Conservation (phyloP, 2,329 filamentous ascomycete genomes). For the Hypoxylon rubiginosum region DNA sequence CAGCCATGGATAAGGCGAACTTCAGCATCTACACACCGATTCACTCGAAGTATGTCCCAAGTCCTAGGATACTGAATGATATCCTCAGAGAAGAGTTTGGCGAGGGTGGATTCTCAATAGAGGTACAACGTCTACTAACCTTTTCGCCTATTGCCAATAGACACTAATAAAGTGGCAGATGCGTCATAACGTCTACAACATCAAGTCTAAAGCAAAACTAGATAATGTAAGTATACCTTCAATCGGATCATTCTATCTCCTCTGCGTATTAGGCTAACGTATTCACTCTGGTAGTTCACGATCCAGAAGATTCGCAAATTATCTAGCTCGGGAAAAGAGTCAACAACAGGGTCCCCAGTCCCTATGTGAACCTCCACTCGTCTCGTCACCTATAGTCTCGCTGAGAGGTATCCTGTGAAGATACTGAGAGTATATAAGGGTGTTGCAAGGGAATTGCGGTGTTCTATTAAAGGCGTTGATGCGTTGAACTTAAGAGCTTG, state of each 20-base stretch:
- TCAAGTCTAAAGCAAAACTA: constrained; percentile 3
- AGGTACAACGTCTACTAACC: background rate
- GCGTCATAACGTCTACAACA: constrained; percentile 9
- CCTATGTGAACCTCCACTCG: too few relatives aligned
- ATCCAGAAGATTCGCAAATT: too few relatives aligned
- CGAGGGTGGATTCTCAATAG: background rate
- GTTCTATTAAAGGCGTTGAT: background rate
- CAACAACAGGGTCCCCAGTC: too few relatives aligned
- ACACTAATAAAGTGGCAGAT: constrained; percentile 1
- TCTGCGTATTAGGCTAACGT: too few relatives aligned
- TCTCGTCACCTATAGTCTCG: too few relatives aligned
- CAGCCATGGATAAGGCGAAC: background rate
- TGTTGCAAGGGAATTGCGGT: background rate
- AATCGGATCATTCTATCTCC: too few relatives aligned
- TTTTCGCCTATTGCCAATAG: too few relatives aligned
- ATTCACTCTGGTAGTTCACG: too few relatives aligned
- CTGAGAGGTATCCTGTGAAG: too few relatives aligned
- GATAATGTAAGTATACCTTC: background rate
- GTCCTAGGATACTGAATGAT: background rate
- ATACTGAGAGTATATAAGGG: too few relatives aligned
- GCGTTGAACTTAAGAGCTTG: background rate
- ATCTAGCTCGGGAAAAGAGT: too few relatives aligned
- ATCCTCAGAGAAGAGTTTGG: constrained; percentile 10
- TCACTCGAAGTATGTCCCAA: constrained; percentile 14
- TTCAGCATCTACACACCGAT: constrained; percentile 3